A percentile compares a stretch with the other conserved stretches of the same genome.
These are phyloP conservation scores for Yamadazyma triangularis DNA, from an alignment of 1,139 yeast species.

Conservation along the genomic window DNA sequence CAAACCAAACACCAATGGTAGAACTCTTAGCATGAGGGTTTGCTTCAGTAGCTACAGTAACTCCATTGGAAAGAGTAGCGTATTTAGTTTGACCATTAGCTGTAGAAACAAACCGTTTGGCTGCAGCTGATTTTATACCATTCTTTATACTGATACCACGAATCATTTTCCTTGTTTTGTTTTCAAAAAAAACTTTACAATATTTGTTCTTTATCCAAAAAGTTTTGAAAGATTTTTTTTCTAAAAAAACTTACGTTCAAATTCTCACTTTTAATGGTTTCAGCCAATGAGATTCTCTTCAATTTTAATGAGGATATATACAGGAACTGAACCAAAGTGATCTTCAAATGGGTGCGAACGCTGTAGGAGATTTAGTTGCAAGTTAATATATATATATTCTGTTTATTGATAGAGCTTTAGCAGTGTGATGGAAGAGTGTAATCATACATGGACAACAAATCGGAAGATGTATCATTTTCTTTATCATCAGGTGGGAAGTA, in stretches of 20 bases:
- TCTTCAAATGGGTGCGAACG: constrained; percentile 1
- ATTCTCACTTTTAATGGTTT: constrained; percentile 2
- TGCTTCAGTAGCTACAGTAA: constrained; percentile 65
- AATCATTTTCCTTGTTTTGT: constrained; percentile 10
- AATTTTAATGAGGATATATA: background rate
- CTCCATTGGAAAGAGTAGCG: constrained; percentile 69
- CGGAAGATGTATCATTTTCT: constrained; percentile 4
- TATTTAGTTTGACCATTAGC: constrained; percentile 57
- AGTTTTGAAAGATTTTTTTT: background rate
- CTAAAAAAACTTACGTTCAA: constrained; percentile 3
- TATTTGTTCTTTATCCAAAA: background rate
- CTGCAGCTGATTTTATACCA: constrained; percentile 12
- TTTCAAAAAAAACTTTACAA: no score
- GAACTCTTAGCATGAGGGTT: constrained; percentile 54
- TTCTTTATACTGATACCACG: constrained; percentile 13
- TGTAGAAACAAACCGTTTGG: constrained; percentile 57
- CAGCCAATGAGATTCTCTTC: constrained; percentile 6
- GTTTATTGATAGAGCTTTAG: no score
- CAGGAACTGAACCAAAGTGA: background rate
- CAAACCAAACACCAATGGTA: constrained; percentile 64
- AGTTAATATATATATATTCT: no score
- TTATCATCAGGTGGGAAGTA: background rate
- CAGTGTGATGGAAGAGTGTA: constrained; percentile 1
- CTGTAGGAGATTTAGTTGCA: no score
- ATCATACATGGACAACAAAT: constrained; percentile 8